Conservation (phyloP, 2,329 filamentous ascomycete species). For the Macrophomina pseudophaseolina region DNA sequence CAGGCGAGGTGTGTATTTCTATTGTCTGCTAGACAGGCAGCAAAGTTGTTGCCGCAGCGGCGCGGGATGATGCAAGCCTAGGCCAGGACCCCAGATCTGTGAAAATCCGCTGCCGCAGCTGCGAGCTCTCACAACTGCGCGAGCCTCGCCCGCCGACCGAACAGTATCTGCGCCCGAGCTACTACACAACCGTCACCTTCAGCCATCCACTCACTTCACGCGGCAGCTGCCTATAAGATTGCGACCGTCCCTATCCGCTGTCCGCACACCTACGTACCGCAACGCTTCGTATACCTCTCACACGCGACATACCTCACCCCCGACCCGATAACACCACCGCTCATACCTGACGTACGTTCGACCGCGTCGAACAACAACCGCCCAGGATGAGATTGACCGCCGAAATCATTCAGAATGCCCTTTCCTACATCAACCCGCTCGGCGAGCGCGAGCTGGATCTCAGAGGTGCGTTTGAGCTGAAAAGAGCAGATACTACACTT, state of each 20-base stretch:
- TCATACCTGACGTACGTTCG: background rate
- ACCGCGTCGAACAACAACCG: background rate
- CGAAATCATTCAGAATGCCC: slow-evolving; percentile 90
- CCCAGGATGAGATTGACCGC: slow-evolving; percentile 66
- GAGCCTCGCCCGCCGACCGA: background rate
- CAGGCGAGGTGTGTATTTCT: too few species aligned
- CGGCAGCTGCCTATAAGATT: too few species aligned
- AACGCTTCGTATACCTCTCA: background rate
- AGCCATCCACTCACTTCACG: too few species aligned
- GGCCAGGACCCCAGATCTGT: slow-evolving; percentile 12
- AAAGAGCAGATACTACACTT: slow-evolving; percentile 97
- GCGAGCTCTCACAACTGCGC: background rate
- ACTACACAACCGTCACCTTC: too few species aligned
- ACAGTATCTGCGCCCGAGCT: background rate
- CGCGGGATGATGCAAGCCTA: slow-evolving; percentile 18
- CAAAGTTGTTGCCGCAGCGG: slow-evolving; percentile 7
- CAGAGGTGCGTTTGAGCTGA: slow-evolving; percentile 83
- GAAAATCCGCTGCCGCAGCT: slow-evolving; percentile 15
- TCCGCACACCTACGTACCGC: too few species aligned
- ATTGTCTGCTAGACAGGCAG: too few species aligned
- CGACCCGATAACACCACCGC: background rate
- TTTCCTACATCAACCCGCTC: slow-evolving; percentile 97
- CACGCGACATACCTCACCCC: slow-evolving; percentile 5
- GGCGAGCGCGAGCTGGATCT: slow-evolving; percentile 99
- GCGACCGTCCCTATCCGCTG: too few species aligned